Percentiles rank a stretch among this genome's conserved stretches.
Evolutionary conservation across 768 basidiomycete genomes (phyloP).

Genomic region (Pisolithus tinctorius): DNA sequence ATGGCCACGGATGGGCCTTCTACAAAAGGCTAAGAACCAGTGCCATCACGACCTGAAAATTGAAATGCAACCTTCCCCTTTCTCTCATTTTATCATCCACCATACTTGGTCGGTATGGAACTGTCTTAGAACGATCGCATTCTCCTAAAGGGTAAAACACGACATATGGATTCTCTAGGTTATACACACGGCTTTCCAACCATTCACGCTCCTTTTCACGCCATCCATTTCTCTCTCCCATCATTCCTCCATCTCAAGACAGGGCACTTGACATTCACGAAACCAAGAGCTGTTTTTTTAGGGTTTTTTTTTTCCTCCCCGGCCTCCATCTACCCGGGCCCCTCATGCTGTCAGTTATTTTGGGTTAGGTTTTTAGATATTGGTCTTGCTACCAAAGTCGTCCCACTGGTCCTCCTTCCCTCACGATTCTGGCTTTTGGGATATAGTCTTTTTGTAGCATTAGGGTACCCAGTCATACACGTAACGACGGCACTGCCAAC

Average conservation of each 20-base stretch:
- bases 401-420: not conserved
- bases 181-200: not conserved
- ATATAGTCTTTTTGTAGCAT: not conserved
- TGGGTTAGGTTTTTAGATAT: not conserved
- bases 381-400: not conserved
- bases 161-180: not conserved
- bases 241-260: not conserved
- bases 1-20: not conserved
- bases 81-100: not conserved
- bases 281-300: conserved; percentile 1
- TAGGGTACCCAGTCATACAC: not conserved
- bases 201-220: not conserved
- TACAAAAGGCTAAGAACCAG: not conserved
- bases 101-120: not conserved
- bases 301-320: not conserved
- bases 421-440: not conserved
- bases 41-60: not conserved
- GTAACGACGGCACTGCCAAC: not conserved
- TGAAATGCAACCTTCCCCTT: not conserved
- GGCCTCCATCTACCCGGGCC: too few relatives aligned
- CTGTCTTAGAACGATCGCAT: not conserved
- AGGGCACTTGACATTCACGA: conserved; percentile 1
- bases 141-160: too few relatives aligned
- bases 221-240: not conserved
- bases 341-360: not conserved